Percentiles rank a stretch among this genome's conserved stretches.
phyloP scores from a whole-genome alignment of 352 stramenopile species.

The Globisporangium camurandrum region DNA sequence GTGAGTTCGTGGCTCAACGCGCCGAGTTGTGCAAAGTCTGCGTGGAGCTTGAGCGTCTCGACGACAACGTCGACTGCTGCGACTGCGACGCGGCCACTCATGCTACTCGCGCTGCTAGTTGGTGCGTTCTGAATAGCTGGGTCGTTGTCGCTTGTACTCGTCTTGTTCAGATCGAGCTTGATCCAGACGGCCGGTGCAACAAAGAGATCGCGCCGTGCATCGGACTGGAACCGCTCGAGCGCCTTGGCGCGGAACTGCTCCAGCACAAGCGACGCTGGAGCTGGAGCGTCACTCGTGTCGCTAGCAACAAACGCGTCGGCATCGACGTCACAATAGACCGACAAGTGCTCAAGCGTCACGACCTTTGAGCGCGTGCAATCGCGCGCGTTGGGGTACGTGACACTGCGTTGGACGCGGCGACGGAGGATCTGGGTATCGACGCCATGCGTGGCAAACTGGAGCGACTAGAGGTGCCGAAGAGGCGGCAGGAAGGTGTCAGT shows the following conservation, averaged over 20 bases:
- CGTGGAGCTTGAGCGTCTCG: slow-evolving; percentile 41
- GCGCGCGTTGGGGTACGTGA: slow-evolving; percentile 27
- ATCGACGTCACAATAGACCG: slow-evolving; percentile 50
- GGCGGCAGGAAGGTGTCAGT: neutral
- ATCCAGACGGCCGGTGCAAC: slow-evolving; percentile 47
- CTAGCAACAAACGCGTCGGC: slow-evolving; percentile 22
- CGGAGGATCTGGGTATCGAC: slow-evolving; percentile 55
- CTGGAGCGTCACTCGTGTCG: neutral
- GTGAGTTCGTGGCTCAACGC: slow-evolving; percentile 39
- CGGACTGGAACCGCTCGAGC: slow-evolving; percentile 19
- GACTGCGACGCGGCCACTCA: slow-evolving; percentile 6
- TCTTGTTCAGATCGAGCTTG: slow-evolving; percentile 46
- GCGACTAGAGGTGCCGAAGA: slow-evolving; percentile 22
- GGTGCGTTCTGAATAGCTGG: neutral
- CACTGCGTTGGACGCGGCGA: slow-evolving; percentile 39
- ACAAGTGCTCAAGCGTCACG: slow-evolving; percentile 49
- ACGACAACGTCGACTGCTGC: slow-evolving; percentile 49
- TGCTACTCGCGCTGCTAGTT: neutral
- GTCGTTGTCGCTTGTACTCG: neutral
- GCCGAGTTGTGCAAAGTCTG: slow-evolving; percentile 50
- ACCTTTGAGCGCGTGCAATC: slow-evolving; percentile 41
- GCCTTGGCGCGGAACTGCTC: slow-evolving; percentile 29
- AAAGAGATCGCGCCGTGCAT: slow-evolving; percentile 33
- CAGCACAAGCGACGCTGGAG: slow-evolving; percentile 4
- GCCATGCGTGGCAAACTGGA: slow-evolving; percentile 44